Conservation (phyloP, 305 asterid genomes). For the Solanum aculeatissimum region DNA sequence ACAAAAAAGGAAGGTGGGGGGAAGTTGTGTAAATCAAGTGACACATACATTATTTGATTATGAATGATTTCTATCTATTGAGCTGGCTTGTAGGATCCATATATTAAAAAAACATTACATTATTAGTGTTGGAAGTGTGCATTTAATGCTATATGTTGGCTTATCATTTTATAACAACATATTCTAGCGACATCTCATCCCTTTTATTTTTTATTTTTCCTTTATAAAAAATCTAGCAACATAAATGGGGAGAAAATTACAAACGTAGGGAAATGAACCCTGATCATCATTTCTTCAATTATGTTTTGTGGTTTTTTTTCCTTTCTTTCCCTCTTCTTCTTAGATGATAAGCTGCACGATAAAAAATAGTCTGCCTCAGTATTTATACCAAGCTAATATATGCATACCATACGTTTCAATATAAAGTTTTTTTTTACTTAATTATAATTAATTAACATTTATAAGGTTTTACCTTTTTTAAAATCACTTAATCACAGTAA, state of each 20-base stretch:
- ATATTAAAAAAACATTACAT: background rate
- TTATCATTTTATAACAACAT: background rate
- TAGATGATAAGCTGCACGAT: background rate
- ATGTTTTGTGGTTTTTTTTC: background rate
- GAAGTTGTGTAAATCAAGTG: background rate
- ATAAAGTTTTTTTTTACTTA: background rate
- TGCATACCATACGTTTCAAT: background rate
- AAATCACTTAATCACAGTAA: background rate
- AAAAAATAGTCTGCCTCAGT: fast-evolving
- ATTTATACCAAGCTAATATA: background rate
- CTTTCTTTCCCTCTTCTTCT: background rate
- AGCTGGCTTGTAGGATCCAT: slow-evolving; percentile 1
- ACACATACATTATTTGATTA: background rate
- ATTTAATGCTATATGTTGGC: background rate
- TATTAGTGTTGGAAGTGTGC: background rate
- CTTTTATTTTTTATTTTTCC: too few relatives aligned
- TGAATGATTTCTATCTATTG: background rate
- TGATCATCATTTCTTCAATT: background rate
- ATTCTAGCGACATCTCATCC: background rate
- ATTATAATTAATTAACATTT: background rate
- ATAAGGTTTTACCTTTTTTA: background rate
- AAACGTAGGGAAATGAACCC: too few relatives aligned
- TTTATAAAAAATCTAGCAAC: too few relatives aligned
- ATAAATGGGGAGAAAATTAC: background rate
- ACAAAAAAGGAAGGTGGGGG: background rate